Base-by-base conservation (phyloP, 2,329 filamentous ascomycete species). In the Fusarium irregulare region DNA sequence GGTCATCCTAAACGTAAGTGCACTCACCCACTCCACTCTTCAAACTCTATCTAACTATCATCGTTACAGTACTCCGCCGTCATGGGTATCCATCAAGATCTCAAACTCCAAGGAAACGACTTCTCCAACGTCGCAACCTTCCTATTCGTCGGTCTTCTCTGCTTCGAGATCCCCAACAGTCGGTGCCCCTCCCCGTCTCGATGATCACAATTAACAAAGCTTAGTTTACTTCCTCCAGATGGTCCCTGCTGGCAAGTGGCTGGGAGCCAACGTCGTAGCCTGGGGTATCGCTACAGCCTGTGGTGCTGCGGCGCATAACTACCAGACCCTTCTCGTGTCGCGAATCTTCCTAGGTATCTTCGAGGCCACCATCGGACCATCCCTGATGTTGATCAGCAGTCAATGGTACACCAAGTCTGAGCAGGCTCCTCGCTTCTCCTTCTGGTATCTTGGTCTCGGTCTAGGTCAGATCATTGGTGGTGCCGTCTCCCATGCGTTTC, bases 381-480 rank as follows among this genome's bases (percentile, higher is more conserved):
- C 85, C 2, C 77, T 90, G 59, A 87, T 89, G 80, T 81, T 91
- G 55, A 86, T 90, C 70, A 88, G 84, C 67, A 87, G 85, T 60
- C 83, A 87, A 73, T 90, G 86, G 83, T 90, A 88, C 72, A 85
- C 91, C 2, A 89, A 89, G 76, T 83, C 83, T 3, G 88, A 90
- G 75, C 86, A 87, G 73, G 85, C 87, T 6, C 85, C 86, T 10
- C 83, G 88, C 11, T 88, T 89, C 75, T 86, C 84, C 20, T 82
- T 89, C 73, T 90, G 88, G 88, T 90, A 89, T 73, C 81, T 84
- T 34, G 87, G 88, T 11, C 80, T 90, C 14, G 88, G 88, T 2
- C 77, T 88, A 5, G 87, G 87, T 8, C 88, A 90, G 77, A 87
- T 90, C n/a, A 82, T 91, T 23, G 86, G 87, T 4, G 88, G 87